Base-by-base conservation (phyloP, 345 rosid species). In the Cochlearia excelsa region DNA sequence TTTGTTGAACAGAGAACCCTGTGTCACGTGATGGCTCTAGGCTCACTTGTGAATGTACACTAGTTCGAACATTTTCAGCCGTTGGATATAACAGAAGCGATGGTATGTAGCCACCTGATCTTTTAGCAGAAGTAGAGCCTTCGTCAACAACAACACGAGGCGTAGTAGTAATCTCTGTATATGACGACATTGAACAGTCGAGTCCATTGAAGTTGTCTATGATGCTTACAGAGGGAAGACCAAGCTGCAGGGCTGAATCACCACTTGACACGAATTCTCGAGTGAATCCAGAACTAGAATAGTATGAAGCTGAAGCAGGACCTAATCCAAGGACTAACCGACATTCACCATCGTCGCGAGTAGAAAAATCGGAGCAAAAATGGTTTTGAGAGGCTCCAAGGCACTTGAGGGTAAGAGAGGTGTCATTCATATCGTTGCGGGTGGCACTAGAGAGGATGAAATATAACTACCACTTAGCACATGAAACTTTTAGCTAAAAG, bases 61-160 rank as follows among this genome's bases (percentile, higher is more conserved):
- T 65, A 2, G 78, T 46, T 53, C 84, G 84, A 47, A 71, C 56
- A 41, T 54, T 55, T 10, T 68, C 79, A 63, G 60, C 51, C 66
- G 74, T 72, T 46, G 86, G 82, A 65, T 83, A 85, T 66, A 79
- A 75, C 42, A 88, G 81, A 66, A 92, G 96, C 10, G 90, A 78
- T 63, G 93, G 80, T 87, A 92, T 86, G 74, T 83, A 86, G n/a
- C 95, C 93, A 74, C 96, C 96, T 29, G 88, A 84, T 74, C 80
- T 86, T 81, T 83, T 92, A 9, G 98, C 93, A 2, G 98, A 86
- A 39, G 98, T 78, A 7, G 98, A 92, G 57, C 96, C 95, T 63
- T 88, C 98, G 35, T 88, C 98, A 40, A 83, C 82, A 57, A 83
- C 81, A 65, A 88, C 88, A 86, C 63, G 51, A 62, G 42, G 33